Evolutionary conservation across 371 early-diverging fungal species (phyloP), one percentile per base, ranked within the genome.

Genomic region (Lichtheimia ramosa): DNA sequence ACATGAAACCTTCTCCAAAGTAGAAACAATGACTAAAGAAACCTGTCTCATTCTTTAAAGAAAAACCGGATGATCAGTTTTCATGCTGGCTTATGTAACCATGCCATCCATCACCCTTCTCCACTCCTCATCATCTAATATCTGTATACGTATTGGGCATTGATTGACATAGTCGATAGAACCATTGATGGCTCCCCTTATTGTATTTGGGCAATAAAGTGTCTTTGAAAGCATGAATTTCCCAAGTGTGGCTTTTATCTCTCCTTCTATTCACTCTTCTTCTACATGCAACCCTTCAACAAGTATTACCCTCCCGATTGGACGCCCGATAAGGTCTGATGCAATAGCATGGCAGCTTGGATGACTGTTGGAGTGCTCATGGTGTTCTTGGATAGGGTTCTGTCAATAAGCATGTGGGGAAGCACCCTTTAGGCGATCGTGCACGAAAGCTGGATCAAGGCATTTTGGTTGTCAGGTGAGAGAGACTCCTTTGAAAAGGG

Each of bases 361-460:
- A 34, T 34, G 34, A 8, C 27, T 27, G n/a, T 46, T 5, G 5
- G 1, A 46, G 6, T 46, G 14, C 24, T 43, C 5, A n/a, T 43
- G 40, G 21, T 25, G 5, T 51, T 43, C n/a, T 40, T 40, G 18
- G 3, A 20, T 14, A 87, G 84, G 92, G 90, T 5, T 91, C 93
- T 6, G 86, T 91, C 67, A 97, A 95, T 73, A 84, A 76, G 40
- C 90, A 77, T 82, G 84, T 89, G 3, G 94, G 94, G 4, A 92
- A 94, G 62, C 96, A 95, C 71, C 93, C 96, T 2, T 75, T 94
- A 12, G 86, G 95, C 8, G 92, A 90, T 53, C 81, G 97, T 59
- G 95, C 96, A 2, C 77, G 93, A 25, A 94, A 95, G 63, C 82
- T 96, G 3, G 88, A 92, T 74, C 86, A 96, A 69, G 97, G 96